phyloP scores from a whole-genome alignment of 208 protist species.

The Blechomonas ayalai region DNA sequence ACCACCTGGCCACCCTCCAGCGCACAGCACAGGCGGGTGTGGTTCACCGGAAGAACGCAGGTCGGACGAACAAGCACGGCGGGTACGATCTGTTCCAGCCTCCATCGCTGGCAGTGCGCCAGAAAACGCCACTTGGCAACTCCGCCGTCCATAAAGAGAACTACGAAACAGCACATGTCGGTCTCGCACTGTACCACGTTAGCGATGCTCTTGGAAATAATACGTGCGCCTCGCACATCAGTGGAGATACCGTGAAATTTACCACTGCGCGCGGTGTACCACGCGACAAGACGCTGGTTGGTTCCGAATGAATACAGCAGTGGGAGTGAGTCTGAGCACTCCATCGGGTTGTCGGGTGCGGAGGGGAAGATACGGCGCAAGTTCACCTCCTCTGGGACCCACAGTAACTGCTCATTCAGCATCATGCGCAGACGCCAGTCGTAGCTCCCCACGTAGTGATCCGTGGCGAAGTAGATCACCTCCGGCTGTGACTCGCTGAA shows the following conservation, averaged over 20 bases:
- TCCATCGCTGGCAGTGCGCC: constrained; percentile 36
- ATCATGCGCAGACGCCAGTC: constrained; percentile 70
- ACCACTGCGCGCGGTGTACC: constrained; percentile 40
- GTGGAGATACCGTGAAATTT: constrained; percentile 39
- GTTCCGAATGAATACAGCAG: constrained; percentile 74
- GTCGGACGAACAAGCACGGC: constrained; percentile 36
- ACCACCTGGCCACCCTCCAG: constrained; percentile 65
- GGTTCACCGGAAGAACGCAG: no score
- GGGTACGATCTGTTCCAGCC: constrained; percentile 32
- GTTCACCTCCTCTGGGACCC: constrained; percentile 49
- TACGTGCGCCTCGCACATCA: constrained; percentile 66
- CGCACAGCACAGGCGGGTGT: no score
- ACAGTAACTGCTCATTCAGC: constrained; percentile 69
- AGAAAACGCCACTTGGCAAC: constrained; percentile 64
- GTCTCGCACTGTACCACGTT: constrained; percentile 58
- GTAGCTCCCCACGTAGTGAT: constrained; percentile 58
- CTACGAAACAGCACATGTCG: constrained; percentile 40
- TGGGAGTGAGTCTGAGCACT: constrained; percentile 15
- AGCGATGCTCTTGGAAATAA: constrained; percentile 41
- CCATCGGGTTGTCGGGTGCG: constrained; percentile 10
- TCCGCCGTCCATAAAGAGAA: constrained; percentile 73
- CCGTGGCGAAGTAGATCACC: constrained; percentile 65
- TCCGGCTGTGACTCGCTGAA: constrained; percentile 78
- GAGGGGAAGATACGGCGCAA: constrained; percentile 75
- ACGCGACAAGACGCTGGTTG: constrained; percentile 69